Evolutionary conservation across 73 alveolate genomes (phyloP).

Genomic region (Symbiodinium natans): DNA sequence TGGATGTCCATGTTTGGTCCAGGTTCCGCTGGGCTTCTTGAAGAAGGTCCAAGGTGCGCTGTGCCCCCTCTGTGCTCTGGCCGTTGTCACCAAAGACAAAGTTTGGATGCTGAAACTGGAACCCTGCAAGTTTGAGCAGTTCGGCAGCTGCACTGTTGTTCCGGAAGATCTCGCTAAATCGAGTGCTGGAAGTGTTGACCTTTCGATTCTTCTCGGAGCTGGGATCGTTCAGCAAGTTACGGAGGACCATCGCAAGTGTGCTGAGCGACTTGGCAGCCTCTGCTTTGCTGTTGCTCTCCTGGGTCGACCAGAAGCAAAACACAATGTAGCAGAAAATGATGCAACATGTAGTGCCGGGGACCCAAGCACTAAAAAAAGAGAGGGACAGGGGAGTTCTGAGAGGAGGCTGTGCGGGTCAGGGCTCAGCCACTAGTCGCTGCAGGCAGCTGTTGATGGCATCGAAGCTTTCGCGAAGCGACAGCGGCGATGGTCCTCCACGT

Average conservation of each 20-base stretch:
- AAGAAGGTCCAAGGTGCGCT: slow-evolving; percentile 64
- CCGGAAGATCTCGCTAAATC: slow-evolving; percentile 59
- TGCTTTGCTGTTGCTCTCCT: slow-evolving; percentile 3
- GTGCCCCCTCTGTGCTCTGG: slow-evolving; percentile 45
- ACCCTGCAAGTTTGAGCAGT: slow-evolving; percentile 63
- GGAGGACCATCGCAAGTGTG: slow-evolving; percentile 66
- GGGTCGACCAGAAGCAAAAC: no score
- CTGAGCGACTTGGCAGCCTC: slow-evolving; percentile 14
- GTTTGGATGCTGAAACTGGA: slow-evolving; percentile 78
- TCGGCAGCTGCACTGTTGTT: slow-evolving; percentile 75
- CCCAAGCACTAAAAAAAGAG: no score
- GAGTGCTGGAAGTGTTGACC: not conserved
- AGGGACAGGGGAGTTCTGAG: no score
- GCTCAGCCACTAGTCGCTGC: slow-evolving; percentile 30
- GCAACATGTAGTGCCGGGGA: no score
- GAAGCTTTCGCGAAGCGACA: slow-evolving; percentile 32
- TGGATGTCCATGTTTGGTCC: slow-evolving; percentile 60
- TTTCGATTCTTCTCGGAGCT: slow-evolving; percentile 43
- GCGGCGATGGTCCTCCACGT: no score
- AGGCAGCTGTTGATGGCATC: slow-evolving; percentile 26
- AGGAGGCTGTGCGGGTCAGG: not conserved
- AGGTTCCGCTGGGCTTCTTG: slow-evolving; percentile 74
- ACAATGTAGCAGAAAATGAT: no score
- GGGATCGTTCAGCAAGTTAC: slow-evolving; percentile 65
- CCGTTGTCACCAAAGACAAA: slow-evolving; percentile 21